phyloP scores from a whole-genome alignment of 106 monocot species.

The Dendrobium chrysotoxum region DNA sequence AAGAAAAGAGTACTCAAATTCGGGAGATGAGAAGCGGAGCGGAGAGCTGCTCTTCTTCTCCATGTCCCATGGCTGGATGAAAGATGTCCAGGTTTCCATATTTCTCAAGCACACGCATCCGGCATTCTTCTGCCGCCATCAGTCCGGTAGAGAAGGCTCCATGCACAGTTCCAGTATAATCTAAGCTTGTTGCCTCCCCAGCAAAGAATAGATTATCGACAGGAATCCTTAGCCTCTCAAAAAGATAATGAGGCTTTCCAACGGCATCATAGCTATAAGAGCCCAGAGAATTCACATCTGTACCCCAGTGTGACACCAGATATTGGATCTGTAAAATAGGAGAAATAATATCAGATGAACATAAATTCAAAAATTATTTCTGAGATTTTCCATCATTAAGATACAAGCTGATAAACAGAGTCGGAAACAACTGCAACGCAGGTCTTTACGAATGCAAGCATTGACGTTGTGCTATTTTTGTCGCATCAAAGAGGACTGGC shows the following conservation, averaged over 20 bases:
- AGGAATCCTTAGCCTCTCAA: slow-evolving; percentile 80
- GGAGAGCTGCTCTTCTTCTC: slow-evolving; percentile 31
- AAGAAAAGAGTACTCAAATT: slow-evolving; percentile 25
- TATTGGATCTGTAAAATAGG: slow-evolving; percentile 53
- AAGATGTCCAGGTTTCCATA: slow-evolving; percentile 51
- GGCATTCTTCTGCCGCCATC: slow-evolving; percentile 91
- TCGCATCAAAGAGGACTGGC: too few species aligned
- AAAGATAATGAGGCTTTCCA: slow-evolving; percentile 54
- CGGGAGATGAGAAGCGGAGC: slow-evolving; percentile 85
- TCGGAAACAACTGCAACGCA: too few species aligned
- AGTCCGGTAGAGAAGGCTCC: slow-evolving; percentile 86
- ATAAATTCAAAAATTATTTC: too few species aligned
- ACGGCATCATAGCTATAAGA: slow-evolving; percentile 81
- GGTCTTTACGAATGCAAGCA: too few species aligned
- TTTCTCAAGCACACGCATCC: slow-evolving; percentile 62
- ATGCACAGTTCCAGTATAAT: slow-evolving; percentile 83
- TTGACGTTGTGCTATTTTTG: too few species aligned
- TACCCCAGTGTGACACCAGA: slow-evolving; percentile 91
- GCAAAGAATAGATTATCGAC: slow-evolving; percentile 98
- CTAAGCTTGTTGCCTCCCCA: slow-evolving; percentile 83
- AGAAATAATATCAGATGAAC: not conserved
- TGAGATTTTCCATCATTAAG: too few species aligned
- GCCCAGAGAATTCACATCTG: slow-evolving; percentile 70
- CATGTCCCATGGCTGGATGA: slow-evolving; percentile 39
- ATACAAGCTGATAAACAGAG: too few species aligned